These are phyloP conservation scores for Elsinoe perseae DNA, from an alignment of 2,329 filamentous ascomycete species.

Conservation along the genomic window DNA sequence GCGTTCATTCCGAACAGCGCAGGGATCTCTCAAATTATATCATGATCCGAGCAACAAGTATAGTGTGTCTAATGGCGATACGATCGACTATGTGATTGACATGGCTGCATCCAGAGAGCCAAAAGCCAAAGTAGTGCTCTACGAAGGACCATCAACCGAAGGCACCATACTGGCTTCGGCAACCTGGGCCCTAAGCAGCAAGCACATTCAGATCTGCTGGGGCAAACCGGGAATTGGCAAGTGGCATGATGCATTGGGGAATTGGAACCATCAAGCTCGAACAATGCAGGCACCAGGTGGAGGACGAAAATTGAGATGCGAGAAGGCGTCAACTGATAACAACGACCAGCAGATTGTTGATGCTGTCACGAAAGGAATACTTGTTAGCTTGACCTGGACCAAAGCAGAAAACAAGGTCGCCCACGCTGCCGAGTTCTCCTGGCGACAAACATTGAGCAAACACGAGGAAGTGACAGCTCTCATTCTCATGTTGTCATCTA, in stretches of 20 bases:
- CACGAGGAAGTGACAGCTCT: neutral
- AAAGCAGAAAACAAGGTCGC: neutral
- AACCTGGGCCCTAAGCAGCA: neutral
- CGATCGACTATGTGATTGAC: neutral
- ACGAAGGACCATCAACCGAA: neutral
- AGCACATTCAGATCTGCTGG: slow-evolving; percentile 9
- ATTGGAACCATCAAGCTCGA: slow-evolving; percentile 3
- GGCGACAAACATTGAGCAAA: neutral
- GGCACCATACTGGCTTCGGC: neutral
- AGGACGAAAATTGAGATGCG: slow-evolving; percentile 2
- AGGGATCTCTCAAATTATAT: neutral
- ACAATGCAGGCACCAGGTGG: neutral
- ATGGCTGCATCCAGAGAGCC: neutral
- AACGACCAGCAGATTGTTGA: neutral
- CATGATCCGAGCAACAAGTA: slow-evolving; percentile 5
- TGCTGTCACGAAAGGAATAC: neutral
- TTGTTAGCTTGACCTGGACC: neutral
- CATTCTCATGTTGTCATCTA: neutral
- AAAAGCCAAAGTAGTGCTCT: neutral
- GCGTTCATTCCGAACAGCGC: neutral
- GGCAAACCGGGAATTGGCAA: neutral
- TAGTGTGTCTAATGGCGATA: neutral
- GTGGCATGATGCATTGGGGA: slow-evolving; percentile 1
- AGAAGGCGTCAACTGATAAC: neutral
- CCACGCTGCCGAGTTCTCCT: neutral